Percentiles rank a stretch among this genome's conserved stretches.
Evolutionary conservation across 768 basidiomycete genomes (phyloP).

Genomic region (Glaciozyma antarctica): DNA sequence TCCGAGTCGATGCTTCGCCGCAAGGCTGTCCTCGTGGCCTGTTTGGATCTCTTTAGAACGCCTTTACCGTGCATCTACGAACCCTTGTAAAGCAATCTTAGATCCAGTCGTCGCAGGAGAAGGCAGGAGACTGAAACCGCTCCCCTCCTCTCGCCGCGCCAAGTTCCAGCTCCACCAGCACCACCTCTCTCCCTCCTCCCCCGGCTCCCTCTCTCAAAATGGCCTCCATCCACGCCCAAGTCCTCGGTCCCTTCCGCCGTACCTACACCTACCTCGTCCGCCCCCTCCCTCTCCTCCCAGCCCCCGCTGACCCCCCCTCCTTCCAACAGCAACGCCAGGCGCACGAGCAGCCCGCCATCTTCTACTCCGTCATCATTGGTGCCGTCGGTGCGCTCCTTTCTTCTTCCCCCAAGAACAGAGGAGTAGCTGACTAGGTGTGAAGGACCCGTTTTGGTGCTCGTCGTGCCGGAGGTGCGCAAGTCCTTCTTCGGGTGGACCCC

Average conservation of each 20-base stretch:
- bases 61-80: too few species aligned
- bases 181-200: neutral
- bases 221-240: neutral
- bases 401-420: too few species aligned
- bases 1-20: too few species aligned
- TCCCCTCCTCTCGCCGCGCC: too few species aligned
- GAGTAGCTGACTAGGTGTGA: neutral
- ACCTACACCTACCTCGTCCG: constrained; percentile 24
- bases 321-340: constrained; percentile 26
- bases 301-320: constrained; percentile 3
- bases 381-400: constrained; percentile 17
- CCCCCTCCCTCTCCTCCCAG: neutral
- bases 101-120: too few species aligned
- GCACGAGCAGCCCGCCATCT: constrained; percentile 32
- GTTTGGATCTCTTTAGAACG: too few species aligned
- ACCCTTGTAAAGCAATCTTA: too few species aligned
- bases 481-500: constrained; percentile 32
- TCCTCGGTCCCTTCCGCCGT: constrained; percentile 17
- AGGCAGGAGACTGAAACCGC: too few species aligned
- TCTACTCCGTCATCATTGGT: constrained; percentile 25
- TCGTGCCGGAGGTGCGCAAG: constrained; percentile 33
- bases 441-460: constrained; percentile 33
- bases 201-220: neutral
- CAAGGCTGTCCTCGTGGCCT: too few species aligned
- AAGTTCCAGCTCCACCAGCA: too few species aligned